Base-by-base conservation (phyloP, 2,329 filamentous ascomycete genomes). In the Curvularia eragrostidis region DNA sequence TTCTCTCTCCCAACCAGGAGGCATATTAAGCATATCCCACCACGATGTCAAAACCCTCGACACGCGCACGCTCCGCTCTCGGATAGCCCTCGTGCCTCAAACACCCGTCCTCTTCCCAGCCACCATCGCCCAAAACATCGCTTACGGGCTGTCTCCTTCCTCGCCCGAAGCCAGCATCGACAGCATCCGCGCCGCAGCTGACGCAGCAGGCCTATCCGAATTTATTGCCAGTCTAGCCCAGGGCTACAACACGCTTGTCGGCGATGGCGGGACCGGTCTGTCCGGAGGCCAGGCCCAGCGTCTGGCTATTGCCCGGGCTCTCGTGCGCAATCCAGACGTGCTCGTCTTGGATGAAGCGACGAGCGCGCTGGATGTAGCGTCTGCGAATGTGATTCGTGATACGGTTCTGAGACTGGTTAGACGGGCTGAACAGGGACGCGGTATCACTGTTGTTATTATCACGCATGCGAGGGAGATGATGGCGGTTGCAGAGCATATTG, bases 381-480 rank as follows among this genome's bases (percentile, higher is more conserved):
- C 84, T 38, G 88, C 91, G 0, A 82, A 82, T 2, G 77, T 83
- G 1, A 84, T 97, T 3, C 81, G 90, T 12, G 77, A 83, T 8
- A 89, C 89, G 0, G 81, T 96, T 39, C 75, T 75, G 34, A 70
- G 43, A n/a, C 26, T 46, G 13, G 43, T 46, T 2, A 2, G 43
- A 7, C n/a, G 24, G n/a, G 18, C 34, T 3, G 6, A 15, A 6
- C 34, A 36, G 15, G 34, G 34, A 18, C 34, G 15, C 18, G 34
- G 79, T 0, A 84, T 91, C 74, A 90, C 90, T 0, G 86, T 96
- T 0, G 81, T 97, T 15, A 83, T 96, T 23, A 89, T 96, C 38
- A 97, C 93, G 48, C 94, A 97, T 77, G 86, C 84, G 55, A 82
- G 81, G 60, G 89, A 94, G 70, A 96, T 97, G 91, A 97, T 98